Evolutionary conservation across 2,329 filamentous ascomycete genomes (phyloP).

Genomic region (Colletotrichum coccodes): DNA sequence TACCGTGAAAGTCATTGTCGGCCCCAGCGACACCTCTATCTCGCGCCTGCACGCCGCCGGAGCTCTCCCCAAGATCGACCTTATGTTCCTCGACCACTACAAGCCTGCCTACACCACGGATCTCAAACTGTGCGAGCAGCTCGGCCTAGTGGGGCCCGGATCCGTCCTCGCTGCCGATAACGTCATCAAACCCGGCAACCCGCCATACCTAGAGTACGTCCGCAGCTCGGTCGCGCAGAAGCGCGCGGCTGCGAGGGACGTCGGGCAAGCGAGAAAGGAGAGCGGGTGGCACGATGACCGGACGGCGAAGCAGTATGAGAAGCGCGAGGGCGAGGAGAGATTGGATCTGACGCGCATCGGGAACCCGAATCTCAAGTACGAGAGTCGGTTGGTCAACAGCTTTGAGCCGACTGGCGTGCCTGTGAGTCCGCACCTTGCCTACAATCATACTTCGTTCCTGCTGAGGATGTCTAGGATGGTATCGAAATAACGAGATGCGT

Average conservation of each 20-base stretch:
- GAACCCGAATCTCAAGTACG: slow-evolving; percentile 73
- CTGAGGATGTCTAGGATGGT: slow-evolving; percentile 61
- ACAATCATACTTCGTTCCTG: too few species aligned
- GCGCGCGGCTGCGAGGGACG: slow-evolving; percentile 50
- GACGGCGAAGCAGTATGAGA: slow-evolving; percentile 64
- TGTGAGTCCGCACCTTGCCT: slow-evolving; percentile 53
- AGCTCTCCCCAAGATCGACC: slow-evolving; percentile 68
- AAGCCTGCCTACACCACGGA: slow-evolving; percentile 81
- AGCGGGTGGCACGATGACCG: slow-evolving; percentile 50
- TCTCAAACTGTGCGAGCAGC: slow-evolving; percentile 79
- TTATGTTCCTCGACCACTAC: slow-evolving; percentile 84
- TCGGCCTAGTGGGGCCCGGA: slow-evolving; percentile 71
- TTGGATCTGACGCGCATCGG: slow-evolving; percentile 51
- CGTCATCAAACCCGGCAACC: slow-evolving; percentile 76
- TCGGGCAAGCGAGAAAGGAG: slow-evolving; percentile 35
- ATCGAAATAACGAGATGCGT: slow-evolving; percentile 73
- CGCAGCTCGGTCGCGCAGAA: slow-evolving; percentile 73
- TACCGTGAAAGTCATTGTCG: slow-evolving; percentile 76
- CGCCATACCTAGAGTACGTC: slow-evolving; percentile 77
- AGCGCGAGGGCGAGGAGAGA: slow-evolving; percentile 58
- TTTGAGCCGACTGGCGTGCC: slow-evolving; percentile 75
- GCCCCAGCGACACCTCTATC: slow-evolving; percentile 74
- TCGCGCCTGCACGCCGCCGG: slow-evolving; percentile 66
- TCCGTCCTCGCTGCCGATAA: slow-evolving; percentile 76
- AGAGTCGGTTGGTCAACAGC: slow-evolving; percentile 71